These are phyloP conservation scores for Pleurotus tuber-regium DNA, from an alignment of 768 basidiomycete species.

Conservation along the genomic window DNA sequence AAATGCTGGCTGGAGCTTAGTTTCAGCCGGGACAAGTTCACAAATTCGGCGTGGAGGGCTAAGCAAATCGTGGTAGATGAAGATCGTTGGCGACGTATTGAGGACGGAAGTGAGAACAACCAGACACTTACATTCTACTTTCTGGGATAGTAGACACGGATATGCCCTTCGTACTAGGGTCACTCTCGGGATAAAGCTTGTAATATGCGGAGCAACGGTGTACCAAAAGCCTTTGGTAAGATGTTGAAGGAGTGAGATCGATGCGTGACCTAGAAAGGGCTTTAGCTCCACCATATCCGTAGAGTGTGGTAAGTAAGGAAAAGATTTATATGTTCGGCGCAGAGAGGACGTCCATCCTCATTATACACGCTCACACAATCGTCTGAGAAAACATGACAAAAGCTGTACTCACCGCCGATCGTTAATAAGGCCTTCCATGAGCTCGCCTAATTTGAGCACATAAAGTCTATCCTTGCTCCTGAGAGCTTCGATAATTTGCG, in stretches of 20 bases:
- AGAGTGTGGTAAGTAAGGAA: too few relatives aligned
- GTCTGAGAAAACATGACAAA: too few relatives aligned
- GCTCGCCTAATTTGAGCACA: slow-evolving; percentile 86
- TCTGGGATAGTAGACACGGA: slow-evolving; percentile 55
- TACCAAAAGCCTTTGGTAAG: slow-evolving; percentile 83
- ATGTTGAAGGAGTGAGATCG: slow-evolving; percentile 66
- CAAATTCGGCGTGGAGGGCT: slow-evolving; percentile 71
- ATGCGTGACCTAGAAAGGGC: slow-evolving; percentile 53
- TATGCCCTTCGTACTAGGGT: slow-evolving; percentile 62
- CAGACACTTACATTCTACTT: slow-evolving; percentile 67
- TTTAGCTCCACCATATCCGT: slow-evolving; percentile 5
- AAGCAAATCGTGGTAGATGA: slow-evolving; percentile 18
- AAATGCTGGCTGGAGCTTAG: slow-evolving; percentile 65
- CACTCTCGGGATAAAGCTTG: slow-evolving; percentile 67
- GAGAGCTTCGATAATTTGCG: slow-evolving; percentile 82
- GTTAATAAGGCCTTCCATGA: slow-evolving; percentile 75
- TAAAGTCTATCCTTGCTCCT: slow-evolving; percentile 86
- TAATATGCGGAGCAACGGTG: slow-evolving; percentile 86
- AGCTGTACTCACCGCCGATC: slow-evolving; percentile 69
- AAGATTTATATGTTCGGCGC: too few relatives aligned
- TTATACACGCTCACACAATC: too few relatives aligned
- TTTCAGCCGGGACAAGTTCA: slow-evolving; percentile 77
- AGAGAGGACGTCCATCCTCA: too few relatives aligned
- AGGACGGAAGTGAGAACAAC: slow-evolving; percentile 12
- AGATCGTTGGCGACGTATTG: slow-evolving; percentile 11